Percentiles rank a stretch among this genome's conserved stretches.
These are phyloP conservation scores for Cyberlindnera japonica DNA, from an alignment of 805 yeast species.

Conservation along the genomic window DNA sequence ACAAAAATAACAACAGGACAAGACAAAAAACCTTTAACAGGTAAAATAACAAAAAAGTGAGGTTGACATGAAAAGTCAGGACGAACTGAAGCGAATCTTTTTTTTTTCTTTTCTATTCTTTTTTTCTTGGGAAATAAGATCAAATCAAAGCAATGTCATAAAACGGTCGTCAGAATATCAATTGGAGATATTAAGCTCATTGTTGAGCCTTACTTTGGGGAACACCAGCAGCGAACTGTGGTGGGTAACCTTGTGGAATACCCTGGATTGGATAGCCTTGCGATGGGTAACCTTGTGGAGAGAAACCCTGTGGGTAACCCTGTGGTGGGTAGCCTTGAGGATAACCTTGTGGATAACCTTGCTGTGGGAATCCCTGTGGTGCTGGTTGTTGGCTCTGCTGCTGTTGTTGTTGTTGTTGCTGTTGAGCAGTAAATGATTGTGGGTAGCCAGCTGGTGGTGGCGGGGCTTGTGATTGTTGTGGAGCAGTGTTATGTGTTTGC, in stretches of 20 bases:
- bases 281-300: constrained; percentile 15
- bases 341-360: constrained; percentile 15
- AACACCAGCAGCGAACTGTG: constrained; percentile 7
- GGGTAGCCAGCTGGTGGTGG: constrained; percentile 23
- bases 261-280: constrained; percentile 20
- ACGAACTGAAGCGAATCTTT: constrained; percentile 1
- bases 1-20: background rate
- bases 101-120: constrained; percentile 3
- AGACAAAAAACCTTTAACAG: background rate
- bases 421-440: constrained; percentile 16
- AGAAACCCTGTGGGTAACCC: constrained; percentile 12
- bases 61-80: background rate
- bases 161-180: too few relatives aligned
- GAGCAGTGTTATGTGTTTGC: constrained; percentile 25
- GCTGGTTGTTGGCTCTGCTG: constrained; percentile 13
- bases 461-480: constrained; percentile 19
- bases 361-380: constrained; percentile 18
- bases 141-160: too few relatives aligned
- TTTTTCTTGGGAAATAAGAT: background rate
- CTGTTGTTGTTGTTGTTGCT: constrained; percentile 15
- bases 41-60: background rate
- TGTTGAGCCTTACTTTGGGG: constrained; percentile 12
- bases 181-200: background rate
- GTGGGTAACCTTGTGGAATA: constrained; percentile 16
- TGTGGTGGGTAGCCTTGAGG: constrained; percentile 20